A percentile compares a stretch with the other conserved stretches of the same genome.
phyloP scores from a whole-genome alignment of 306 rosid species.

The Oemleria cerasiformis region DNA sequence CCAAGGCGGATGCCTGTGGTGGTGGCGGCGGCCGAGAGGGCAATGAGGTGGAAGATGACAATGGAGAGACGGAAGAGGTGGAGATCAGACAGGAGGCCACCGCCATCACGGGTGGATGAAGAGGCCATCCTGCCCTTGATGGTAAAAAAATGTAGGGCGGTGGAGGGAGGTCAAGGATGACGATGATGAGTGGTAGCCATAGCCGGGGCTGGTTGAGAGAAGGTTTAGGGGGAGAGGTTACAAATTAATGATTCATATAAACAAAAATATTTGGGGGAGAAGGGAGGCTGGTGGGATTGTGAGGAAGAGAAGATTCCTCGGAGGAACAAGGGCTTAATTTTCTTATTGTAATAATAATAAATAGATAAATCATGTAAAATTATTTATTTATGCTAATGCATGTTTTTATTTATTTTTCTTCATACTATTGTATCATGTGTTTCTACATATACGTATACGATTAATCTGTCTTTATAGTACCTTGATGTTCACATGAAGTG shows the following conservation, averaged over 20 bases:
- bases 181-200: constrained; percentile 43
- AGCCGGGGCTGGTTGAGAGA: constrained; percentile 31
- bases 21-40: constrained; percentile 12
- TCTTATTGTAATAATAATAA: background rate
- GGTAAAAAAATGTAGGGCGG: constrained; percentile 26
- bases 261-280: constrained; percentile 12
- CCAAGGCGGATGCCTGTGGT: constrained; percentile 39
- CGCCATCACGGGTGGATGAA: constrained; percentile 30
- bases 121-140: constrained; percentile 73
- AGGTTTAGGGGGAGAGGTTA: constrained; percentile 40
- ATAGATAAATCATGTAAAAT: no score
- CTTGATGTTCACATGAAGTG: no score
- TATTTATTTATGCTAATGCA: no score
- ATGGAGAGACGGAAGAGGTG: constrained; percentile 21
- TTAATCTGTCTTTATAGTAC: no score
- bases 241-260: constrained; percentile 18
- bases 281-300: constrained; percentile 46
- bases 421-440: no score
- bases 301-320: constrained; percentile 67
- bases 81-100: constrained; percentile 58
- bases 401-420: no score
- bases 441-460: no score
- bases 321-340: constrained; percentile 19
- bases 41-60: background rate
- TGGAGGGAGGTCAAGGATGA: constrained; percentile 28